These are phyloP conservation scores for Vararia minispora DNA, from an alignment of 768 basidiomycete genomes.

Conservation along the genomic window DNA sequence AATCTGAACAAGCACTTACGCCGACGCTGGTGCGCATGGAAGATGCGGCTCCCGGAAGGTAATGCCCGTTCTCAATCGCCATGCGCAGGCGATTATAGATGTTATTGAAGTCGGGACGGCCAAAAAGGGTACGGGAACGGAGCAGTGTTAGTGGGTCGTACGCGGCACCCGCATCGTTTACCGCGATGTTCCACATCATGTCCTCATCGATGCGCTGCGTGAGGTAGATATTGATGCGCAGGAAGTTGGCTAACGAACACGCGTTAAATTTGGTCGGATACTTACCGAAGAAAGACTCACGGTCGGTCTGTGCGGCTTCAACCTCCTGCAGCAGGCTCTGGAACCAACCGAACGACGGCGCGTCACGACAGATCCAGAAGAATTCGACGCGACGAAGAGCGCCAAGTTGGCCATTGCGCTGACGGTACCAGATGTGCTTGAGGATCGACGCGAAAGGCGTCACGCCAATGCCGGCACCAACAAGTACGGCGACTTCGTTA, in stretches of 20 bases:
- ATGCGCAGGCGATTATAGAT: constrained; percentile 65
- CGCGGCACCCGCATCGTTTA: constrained; percentile 73
- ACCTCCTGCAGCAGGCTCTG: constrained; percentile 77
- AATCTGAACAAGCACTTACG: constrained; percentile 31
- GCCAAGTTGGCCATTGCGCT: constrained; percentile 63
- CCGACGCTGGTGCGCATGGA: constrained; percentile 76
- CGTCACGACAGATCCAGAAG: constrained; percentile 85
- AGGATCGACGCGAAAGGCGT: constrained; percentile 90
- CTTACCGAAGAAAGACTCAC: constrained; percentile 33
- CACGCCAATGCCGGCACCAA: constrained; percentile 91
- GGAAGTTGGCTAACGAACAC: constrained; percentile 57
- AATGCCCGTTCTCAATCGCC: constrained; percentile 71
- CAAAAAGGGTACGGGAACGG: constrained; percentile 79
- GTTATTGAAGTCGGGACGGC: constrained; percentile 76
- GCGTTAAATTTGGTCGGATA: constrained; percentile 7
- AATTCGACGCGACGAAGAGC: constrained; percentile 81
- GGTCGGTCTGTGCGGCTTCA: constrained; percentile 77
- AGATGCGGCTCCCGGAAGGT: constrained; percentile 64
- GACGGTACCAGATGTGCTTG: constrained; percentile 91
- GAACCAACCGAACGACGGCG: constrained; percentile 91
- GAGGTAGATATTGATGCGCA: constrained; percentile 81
- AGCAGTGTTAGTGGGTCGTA: constrained; percentile 84
- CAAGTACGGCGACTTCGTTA: constrained; percentile 72
- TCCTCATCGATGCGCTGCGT: constrained; percentile 76
- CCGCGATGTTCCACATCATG: constrained; percentile 83